phyloP scores from a whole-genome alignment of 352 stramenopile genomes.

The Phytopythium boreale region DNA sequence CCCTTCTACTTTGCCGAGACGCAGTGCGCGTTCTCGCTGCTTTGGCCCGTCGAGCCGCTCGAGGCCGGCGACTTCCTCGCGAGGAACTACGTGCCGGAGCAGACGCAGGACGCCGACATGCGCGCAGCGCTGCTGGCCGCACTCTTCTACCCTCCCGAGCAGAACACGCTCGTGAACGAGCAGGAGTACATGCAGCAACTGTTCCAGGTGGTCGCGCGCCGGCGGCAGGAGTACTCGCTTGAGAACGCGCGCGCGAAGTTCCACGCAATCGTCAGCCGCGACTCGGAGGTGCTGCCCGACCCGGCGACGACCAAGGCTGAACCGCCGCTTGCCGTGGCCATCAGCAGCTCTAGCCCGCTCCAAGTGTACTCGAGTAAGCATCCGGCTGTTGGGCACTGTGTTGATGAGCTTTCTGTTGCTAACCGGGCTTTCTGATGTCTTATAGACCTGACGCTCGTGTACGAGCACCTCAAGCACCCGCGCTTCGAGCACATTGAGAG shows the following conservation, averaged over 20 bases:
- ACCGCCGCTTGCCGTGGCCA: conserved; percentile 19
- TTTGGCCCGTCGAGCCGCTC: conserved; percentile 39
- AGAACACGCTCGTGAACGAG: conserved; percentile 12
- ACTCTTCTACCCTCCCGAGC: conserved; percentile 37
- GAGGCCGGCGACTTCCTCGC: conserved; percentile 47
- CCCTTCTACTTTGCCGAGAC: conserved; percentile 41
- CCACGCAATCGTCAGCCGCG: conserved; percentile 31
- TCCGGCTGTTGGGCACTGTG: background rate
- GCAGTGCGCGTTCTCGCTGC: conserved; percentile 46
- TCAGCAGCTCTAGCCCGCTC: conserved; percentile 20
- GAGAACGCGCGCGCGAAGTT: conserved; percentile 31
- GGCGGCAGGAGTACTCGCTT: conserved; percentile 32
- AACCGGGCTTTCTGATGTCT: background rate
- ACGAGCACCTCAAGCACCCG: conserved; percentile 36
- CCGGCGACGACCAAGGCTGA: conserved; percentile 21
- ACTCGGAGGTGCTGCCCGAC: conserved; percentile 33
- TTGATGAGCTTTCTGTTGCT: background rate
- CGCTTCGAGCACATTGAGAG: conserved; percentile 38
- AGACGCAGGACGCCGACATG: conserved; percentile 22
- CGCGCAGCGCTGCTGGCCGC: conserved; percentile 34
- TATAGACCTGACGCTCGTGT: conserved; percentile 34
- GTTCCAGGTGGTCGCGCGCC: conserved; percentile 17
- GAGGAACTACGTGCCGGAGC: conserved; percentile 41
- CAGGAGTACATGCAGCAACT: conserved; percentile 30
- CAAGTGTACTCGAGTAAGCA: conserved; percentile 32